These are phyloP conservation scores for Calonectria hawksworthii DNA, from an alignment of 2,329 filamentous ascomycete species.

Conservation along the genomic window DNA sequence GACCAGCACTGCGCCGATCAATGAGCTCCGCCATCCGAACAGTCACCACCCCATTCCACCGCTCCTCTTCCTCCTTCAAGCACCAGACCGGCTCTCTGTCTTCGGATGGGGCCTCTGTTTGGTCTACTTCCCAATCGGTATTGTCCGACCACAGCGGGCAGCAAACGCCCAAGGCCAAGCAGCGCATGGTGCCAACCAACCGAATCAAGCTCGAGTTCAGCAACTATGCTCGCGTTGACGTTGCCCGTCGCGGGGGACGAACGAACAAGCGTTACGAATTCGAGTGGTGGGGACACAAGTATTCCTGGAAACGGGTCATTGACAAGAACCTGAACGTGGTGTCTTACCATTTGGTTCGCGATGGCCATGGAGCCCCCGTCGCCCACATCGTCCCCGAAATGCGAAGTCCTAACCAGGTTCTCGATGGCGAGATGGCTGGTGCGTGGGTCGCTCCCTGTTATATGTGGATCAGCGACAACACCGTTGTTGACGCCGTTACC, in stretches of 20 bases:
- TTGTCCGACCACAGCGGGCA: constrained; percentile 35
- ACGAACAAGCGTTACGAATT: constrained; percentile 86
- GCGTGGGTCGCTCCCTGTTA: constrained; percentile 93
- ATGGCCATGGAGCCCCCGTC: constrained; percentile 72
- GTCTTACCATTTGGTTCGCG: constrained; percentile 84
- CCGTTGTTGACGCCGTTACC: constrained; percentile 76
- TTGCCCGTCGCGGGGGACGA: constrained; percentile 76
- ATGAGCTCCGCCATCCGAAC: constrained; percentile 62
- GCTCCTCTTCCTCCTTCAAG: constrained; percentile 43
- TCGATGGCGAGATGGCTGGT: constrained; percentile 81
- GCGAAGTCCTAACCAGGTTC: constrained; percentile 77
- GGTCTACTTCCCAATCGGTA: constrained; percentile 42
- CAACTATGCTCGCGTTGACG: constrained; percentile 94
- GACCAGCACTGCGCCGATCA: constrained; percentile 63
- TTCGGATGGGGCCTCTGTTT: constrained; percentile 42
- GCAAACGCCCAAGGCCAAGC: constrained; percentile 50
- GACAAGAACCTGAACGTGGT: constrained; percentile 77
- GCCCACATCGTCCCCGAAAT: constrained; percentile 90
- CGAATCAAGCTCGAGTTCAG: constrained; percentile 93
- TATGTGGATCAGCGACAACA: constrained; percentile 88
- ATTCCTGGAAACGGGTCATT: constrained; percentile 85
- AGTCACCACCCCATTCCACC: constrained; percentile 54
- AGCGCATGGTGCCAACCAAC: constrained; percentile 72
- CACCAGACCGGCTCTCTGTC: constrained; percentile 31
- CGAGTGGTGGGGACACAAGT: constrained; percentile 91